Conservation (phyloP, 2,329 filamentous ascomycete genomes). For the Aphanoascus verrucosus region DNA sequence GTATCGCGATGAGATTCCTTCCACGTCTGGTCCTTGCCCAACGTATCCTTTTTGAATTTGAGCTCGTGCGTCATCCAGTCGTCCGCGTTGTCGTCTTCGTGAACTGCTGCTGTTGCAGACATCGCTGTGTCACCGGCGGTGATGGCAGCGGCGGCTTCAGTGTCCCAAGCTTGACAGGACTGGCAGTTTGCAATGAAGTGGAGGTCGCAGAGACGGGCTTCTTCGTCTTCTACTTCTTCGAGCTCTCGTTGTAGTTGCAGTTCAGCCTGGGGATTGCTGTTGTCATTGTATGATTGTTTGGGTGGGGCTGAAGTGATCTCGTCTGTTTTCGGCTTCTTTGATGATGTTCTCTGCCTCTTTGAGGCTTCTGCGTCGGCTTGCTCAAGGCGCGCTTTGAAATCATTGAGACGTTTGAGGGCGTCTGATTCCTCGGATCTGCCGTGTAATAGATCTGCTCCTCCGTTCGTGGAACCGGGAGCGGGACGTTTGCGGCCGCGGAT, state of each 20-base stretch:
- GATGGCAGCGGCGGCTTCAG: constrained; percentile 26
- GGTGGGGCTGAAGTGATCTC: background rate
- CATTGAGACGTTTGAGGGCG: constrained; percentile 60
- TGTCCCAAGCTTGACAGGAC: constrained; percentile 76
- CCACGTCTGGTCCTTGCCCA: constrained; percentile 85
- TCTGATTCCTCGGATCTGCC: constrained; percentile 44
- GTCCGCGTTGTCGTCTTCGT: constrained; percentile 39
- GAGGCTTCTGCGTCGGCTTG: constrained; percentile 19
- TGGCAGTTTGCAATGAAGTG: constrained; percentile 96
- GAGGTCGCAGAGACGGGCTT: constrained; percentile 72
- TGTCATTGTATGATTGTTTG: background rate
- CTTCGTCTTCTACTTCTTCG: constrained; percentile 36
- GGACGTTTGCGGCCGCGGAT: constrained; percentile 38
- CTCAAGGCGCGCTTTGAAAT: constrained; percentile 70
- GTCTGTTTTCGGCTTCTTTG: constrained; percentile 3
- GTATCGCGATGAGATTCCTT: constrained; percentile 77
- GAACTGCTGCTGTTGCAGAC: constrained; percentile 31
- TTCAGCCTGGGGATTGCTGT: too few species aligned
- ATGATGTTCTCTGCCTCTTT: constrained; percentile 12
- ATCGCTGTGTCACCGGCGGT: background rate
- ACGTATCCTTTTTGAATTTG: constrained; percentile 74
- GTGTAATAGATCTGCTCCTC: constrained; percentile 13
- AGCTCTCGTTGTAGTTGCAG: background rate
- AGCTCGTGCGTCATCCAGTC: constrained; percentile 82
- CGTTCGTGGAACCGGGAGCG: constrained; percentile 29